A percentile compares a stretch with the other conserved stretches of the same genome.
Evolutionary conservation across 2,329 filamentous ascomycete species (phyloP).

Genomic region (Hypoxylon sp.): DNA sequence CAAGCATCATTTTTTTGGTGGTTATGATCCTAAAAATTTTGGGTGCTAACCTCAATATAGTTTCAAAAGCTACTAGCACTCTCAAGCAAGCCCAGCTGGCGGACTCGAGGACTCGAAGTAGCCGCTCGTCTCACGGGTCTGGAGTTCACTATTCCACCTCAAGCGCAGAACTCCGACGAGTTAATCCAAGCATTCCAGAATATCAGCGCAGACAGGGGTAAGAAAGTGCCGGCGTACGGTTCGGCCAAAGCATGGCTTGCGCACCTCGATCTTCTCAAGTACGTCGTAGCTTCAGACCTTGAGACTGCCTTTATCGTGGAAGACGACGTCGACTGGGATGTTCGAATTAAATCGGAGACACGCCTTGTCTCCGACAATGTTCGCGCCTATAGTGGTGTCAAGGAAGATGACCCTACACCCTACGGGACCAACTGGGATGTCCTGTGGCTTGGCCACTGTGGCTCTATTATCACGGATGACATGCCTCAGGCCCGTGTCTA

Average conservation of each 20-base stretch:
- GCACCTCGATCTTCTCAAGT: conserved; percentile 53
- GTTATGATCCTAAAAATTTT: neutral
- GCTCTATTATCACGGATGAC: conserved; percentile 46
- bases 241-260: conserved; percentile 53
- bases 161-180: conserved; percentile 51
- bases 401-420: conserved; percentile 37
- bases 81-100: conserved; percentile 55
- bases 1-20: neutral
- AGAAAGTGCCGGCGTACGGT: conserved; percentile 32
- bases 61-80: conserved; percentile 54
- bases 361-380: conserved; percentile 53
- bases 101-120: conserved; percentile 55
- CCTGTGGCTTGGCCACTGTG: conserved; percentile 58
- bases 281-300: conserved; percentile 48
- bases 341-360: conserved; percentile 54
- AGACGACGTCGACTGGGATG: conserved; percentile 59
- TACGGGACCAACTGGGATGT: conserved; percentile 57
- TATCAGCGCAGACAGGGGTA: conserved; percentile 32
- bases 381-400: conserved; percentile 47
- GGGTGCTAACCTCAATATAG: conserved; percentile 25
- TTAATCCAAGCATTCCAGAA: conserved; percentile 52
- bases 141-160: conserved; percentile 54
- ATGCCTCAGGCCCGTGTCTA: conserved; percentile 38
- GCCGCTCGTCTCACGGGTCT: conserved; percentile 55
- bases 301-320: conserved; percentile 54